These are phyloP conservation scores for Hura crepitans DNA, from an alignment of 441 rosid genomes.

Conservation along the genomic window DNA sequence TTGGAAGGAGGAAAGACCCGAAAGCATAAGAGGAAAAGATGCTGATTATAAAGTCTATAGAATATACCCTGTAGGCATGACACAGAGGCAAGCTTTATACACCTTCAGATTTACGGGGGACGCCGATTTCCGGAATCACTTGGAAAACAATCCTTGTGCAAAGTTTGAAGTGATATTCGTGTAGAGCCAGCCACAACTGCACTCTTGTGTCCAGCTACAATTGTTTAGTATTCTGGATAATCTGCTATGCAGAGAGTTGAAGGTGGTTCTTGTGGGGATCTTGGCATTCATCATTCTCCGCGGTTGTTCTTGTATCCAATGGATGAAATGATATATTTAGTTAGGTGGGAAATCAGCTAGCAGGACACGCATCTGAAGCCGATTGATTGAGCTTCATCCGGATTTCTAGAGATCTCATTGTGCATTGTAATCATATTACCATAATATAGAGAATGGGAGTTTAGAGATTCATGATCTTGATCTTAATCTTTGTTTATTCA, in stretches of 20 bases:
- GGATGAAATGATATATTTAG: constrained; percentile 8
- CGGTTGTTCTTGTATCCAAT: not conserved
- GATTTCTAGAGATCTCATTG: not conserved
- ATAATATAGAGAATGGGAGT: too few relatives aligned
- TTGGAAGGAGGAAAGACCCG: constrained; percentile 84
- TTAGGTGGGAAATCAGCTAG: not conserved
- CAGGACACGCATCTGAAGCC: not conserved
- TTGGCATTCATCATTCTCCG: constrained; percentile 18
- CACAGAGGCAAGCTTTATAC: constrained; percentile 79
- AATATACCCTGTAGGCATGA: constrained; percentile 75
- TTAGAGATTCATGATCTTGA: not conserved
- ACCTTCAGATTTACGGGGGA: constrained; percentile 56
- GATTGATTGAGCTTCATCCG: not conserved
- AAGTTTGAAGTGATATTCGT: constrained; percentile 79
- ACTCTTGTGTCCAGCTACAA: not conserved
- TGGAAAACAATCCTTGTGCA: constrained; percentile 61
- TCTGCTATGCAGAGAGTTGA: constrained; percentile 14
- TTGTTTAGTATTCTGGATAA: constrained; percentile 6
- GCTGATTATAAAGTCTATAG: constrained; percentile 51
- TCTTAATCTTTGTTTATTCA: too few relatives aligned
- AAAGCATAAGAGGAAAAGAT: constrained; percentile 60
- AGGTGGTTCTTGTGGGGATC: too few relatives aligned
- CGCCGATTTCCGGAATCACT: constrained; percentile 46
- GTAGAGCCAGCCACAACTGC: not conserved
- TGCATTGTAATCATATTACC: too few relatives aligned